A percentile compares a stretch with the other conserved stretches of the same genome.
Evolutionary conservation across 352 stramenopile species (phyloP).

Genomic region (Thalassiosira livingstoniorum): DNA sequence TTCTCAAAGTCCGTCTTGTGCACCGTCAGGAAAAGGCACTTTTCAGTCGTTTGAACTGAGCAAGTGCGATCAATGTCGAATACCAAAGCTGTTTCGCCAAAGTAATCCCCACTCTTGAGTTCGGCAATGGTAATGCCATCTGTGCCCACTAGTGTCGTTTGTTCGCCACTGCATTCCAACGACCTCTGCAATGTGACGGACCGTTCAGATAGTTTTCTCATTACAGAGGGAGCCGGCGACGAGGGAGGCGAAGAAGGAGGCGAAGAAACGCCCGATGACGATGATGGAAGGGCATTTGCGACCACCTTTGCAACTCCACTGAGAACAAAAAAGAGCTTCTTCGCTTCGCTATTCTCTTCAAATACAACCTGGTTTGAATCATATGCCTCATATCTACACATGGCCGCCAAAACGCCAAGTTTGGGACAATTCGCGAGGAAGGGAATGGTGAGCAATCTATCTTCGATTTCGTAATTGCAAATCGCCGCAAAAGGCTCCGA

Average conservation of each 20-base stretch:
- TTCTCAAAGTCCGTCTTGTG: constrained; percentile 67
- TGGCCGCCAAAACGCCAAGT: constrained; percentile 56
- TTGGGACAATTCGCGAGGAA: constrained; percentile 56
- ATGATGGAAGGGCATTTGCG: constrained; percentile 29
- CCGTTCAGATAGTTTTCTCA: constrained; percentile 18
- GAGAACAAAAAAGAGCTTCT: constrained; percentile 66
- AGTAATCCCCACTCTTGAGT: constrained; percentile 63
- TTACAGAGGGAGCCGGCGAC: constrained; percentile 15
- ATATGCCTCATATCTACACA: constrained; percentile 69
- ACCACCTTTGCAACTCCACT: constrained; percentile 55
- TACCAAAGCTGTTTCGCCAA: constrained; percentile 67
- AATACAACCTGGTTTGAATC: constrained; percentile 53
- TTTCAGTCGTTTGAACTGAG: constrained; percentile 54
- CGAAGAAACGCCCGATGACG: neutral
- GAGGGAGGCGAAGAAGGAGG: neutral
- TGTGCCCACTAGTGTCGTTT: constrained; percentile 15
- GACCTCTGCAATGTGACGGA: constrained; percentile 41
- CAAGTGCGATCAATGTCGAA: constrained; percentile 67
- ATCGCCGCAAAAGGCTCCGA: constrained; percentile 41
- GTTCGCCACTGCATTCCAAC: constrained; percentile 45
- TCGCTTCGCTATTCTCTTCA: constrained; percentile 50
- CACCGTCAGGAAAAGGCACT: constrained; percentile 64
- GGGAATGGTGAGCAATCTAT: constrained; percentile 42
- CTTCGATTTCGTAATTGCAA: constrained; percentile 50
- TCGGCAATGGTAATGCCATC: constrained; percentile 53